Evolutionary conservation across 306 rosid genomes (phyloP).

Genomic region (Cicer judaicum): DNA sequence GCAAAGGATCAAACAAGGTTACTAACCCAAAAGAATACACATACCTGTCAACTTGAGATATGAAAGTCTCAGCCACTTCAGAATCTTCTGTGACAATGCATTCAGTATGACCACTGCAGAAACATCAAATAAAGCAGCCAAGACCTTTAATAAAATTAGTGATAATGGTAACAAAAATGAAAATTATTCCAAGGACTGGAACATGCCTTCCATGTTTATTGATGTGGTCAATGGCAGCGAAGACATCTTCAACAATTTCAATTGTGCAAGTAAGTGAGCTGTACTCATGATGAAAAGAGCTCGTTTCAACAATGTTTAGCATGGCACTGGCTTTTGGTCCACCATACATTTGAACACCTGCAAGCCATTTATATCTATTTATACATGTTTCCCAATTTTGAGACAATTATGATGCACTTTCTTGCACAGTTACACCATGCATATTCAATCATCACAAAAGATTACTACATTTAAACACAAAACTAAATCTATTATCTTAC

Average conservation of each 20-base stretch:
- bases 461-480: conserved; percentile 23
- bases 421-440: conserved; percentile 1
- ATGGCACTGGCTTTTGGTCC: conserved; percentile 75
- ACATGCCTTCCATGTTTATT: conserved; percentile 74
- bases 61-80: conserved; percentile 72
- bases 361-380: conserved; percentile 11
- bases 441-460: not conserved
- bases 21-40: not conserved
- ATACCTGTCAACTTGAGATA: conserved; percentile 77
- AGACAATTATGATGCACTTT: conserved; percentile 5
- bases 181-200: conserved; percentile 9
- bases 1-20: conserved; percentile 1
- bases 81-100: conserved; percentile 76
- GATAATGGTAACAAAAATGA: conserved; percentile 1
- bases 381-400: not conserved
- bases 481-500: not conserved
- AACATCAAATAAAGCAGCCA: conserved; percentile 14
- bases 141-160: not conserved
- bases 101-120: conserved; percentile 80
- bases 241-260: conserved; percentile 82
- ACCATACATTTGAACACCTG: conserved; percentile 79
- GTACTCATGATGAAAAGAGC: conserved; percentile 72
- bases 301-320: conserved; percentile 58
- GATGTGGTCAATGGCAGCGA: conserved; percentile 80
- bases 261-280: conserved; percentile 79